A percentile compares a stretch with the other conserved stretches of the same genome.
phyloP scores from a whole-genome alignment of 768 basidiomycete species.

The Arthromyces matolae region DNA sequence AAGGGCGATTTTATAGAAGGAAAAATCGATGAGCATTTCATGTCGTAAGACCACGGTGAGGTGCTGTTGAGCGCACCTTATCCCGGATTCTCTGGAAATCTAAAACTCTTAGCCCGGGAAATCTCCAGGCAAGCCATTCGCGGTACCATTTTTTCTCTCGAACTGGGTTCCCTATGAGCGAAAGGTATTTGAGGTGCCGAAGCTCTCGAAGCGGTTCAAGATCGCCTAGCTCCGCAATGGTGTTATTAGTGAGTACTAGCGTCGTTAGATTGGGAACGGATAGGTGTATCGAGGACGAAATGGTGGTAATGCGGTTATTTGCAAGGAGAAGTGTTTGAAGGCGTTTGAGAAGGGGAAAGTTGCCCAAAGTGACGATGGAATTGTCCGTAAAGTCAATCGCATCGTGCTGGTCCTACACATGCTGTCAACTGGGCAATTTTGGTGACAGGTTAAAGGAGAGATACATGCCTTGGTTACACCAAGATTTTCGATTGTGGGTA shows the following conservation, averaged over 20 bases:
- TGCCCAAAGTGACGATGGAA: conserved; percentile 74
- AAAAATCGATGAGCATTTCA: conserved; percentile 20
- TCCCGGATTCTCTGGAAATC: conserved; percentile 95
- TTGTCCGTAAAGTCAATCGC: conserved; percentile 94
- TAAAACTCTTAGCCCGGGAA: conserved; percentile 84
- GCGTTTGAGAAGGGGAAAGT: conserved; percentile 83
- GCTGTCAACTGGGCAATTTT: conserved; percentile 9
- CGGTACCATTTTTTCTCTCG: conserved; percentile 93
- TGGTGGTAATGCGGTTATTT: conserved; percentile 83
- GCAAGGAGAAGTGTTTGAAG: conserved; percentile 81
- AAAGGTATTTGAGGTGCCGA: conserved; percentile 69
- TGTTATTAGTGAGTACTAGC: conserved; percentile 83
- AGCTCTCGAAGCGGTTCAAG: conserved; percentile 80
- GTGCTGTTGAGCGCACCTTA: conserved; percentile 68
- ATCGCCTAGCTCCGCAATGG: conserved; percentile 75
- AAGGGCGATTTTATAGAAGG: conserved; percentile 10
- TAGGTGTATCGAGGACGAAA: conserved; percentile 78
- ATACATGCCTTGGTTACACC: conserved; percentile 79
- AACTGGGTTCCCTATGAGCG: conserved; percentile 79
- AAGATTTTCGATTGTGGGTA: conserved; percentile 93
- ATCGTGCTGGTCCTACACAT: conserved; percentile 82
- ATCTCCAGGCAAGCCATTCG: conserved; percentile 90
- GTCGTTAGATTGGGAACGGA: conserved; percentile 83
- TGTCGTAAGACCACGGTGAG: conserved; percentile 24
- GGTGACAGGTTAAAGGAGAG: conserved; percentile 17